Conservation (phyloP, 805 yeast genomes). For the Hanseniaspora osmophila region DNA sequence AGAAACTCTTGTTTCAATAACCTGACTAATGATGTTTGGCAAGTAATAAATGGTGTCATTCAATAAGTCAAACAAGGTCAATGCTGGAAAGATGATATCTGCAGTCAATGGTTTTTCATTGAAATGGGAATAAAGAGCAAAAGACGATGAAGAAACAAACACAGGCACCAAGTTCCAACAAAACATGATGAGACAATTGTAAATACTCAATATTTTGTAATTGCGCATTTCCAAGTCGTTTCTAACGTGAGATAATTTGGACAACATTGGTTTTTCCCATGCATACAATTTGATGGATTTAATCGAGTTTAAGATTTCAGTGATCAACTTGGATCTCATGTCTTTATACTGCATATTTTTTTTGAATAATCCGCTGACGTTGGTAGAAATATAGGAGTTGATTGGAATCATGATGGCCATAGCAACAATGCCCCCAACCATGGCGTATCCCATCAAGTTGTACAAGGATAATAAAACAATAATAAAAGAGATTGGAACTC, state of each 20-base stretch:
- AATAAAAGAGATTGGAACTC: slow-evolving; percentile 44
- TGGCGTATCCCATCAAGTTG: slow-evolving; percentile 41
- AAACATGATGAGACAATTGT: slow-evolving; percentile 34
- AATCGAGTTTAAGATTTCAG: slow-evolving; percentile 44
- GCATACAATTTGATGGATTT: slow-evolving; percentile 55
- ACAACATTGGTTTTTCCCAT: slow-evolving; percentile 55
- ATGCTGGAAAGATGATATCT: slow-evolving; percentile 55
- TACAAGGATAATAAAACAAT: slow-evolving; percentile 42
- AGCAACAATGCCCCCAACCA: slow-evolving; percentile 40
- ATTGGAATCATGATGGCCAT: slow-evolving; percentile 45
- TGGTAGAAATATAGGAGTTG: slow-evolving; percentile 34
- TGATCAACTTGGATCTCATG: slow-evolving; percentile 40
- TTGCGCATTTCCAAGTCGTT: slow-evolving; percentile 44
- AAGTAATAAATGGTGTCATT: slow-evolving; percentile 45
- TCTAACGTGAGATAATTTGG: slow-evolving; percentile 37
- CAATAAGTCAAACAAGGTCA: slow-evolving; percentile 43
- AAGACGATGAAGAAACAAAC: slow-evolving; percentile 47
- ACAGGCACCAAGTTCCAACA: slow-evolving; percentile 55
- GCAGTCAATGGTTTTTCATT: slow-evolving; percentile 42
- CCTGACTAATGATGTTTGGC: slow-evolving; percentile 41
- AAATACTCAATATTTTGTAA: slow-evolving; percentile 33
- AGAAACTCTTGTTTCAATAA: slow-evolving; percentile 48
- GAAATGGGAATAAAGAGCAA: slow-evolving; percentile 37
- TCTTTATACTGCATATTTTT: slow-evolving; percentile 53
- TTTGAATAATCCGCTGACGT: slow-evolving; percentile 32